A percentile compares a stretch with the other conserved stretches of the same genome.
Conservation (phyloP, 148 eudicot species). For the Polygonum maritimum region DNA sequence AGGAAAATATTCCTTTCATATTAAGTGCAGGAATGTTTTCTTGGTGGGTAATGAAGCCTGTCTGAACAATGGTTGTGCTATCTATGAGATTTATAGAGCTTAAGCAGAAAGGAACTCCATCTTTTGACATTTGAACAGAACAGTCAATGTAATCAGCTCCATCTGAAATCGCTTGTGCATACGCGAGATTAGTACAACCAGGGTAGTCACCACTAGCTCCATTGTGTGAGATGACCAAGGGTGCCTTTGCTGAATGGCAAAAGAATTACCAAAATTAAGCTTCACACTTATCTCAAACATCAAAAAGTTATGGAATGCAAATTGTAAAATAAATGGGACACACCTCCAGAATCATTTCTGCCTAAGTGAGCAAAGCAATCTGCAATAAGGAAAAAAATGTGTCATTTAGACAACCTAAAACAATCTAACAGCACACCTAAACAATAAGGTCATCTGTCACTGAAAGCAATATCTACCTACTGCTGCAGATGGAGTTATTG, state of each 20-base stretch:
- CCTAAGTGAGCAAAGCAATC: constrained; percentile 79
- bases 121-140: constrained; percentile 77
- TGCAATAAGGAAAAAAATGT: constrained; percentile 24
- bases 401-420: constrained; percentile 11
- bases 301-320: background rate
- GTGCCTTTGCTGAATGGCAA: constrained; percentile 30
- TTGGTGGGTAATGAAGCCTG: constrained; percentile 13
- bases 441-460: background rate
- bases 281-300: background rate
- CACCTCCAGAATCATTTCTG: constrained; percentile 44
- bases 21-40: background rate
- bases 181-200: constrained; percentile 74
- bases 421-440: background rate
- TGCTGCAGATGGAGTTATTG: constrained; percentile 71
- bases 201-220: constrained; percentile 97
- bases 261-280: background rate
- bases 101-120: constrained; percentile 77
- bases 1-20: constrained; percentile 49
- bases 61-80: constrained; percentile 39
- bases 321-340: constrained; percentile 6
- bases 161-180: constrained; percentile 54
- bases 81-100: constrained; percentile 62
- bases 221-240: constrained; percentile 53
- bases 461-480: constrained; percentile 33
- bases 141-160: constrained; percentile 86